Evolutionary conservation across 1,139 yeast species (phyloP).

Genomic region (Debaryomyces subglobosus): DNA sequence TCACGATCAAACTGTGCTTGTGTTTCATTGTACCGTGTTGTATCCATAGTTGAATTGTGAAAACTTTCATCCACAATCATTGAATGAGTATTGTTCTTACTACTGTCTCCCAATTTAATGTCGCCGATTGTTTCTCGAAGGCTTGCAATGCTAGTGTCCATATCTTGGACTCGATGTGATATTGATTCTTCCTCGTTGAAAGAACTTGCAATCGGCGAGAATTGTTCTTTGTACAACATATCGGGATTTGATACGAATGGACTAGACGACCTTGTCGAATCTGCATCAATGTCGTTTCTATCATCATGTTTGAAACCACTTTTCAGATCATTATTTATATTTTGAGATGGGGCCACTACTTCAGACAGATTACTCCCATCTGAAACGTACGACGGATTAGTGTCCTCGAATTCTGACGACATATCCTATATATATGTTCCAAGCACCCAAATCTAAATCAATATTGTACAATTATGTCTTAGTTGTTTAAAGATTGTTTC

Average conservation of each 20-base stretch:
- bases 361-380: not conserved
- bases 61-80: conserved; percentile 1
- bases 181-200: not conserved
- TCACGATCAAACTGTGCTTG: conserved; percentile 36
- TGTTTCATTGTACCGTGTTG: conserved; percentile 30
- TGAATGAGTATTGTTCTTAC: not conserved
- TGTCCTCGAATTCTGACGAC: conserved; percentile 6
- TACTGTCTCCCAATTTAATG: conserved; percentile 13
- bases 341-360: not conserved
- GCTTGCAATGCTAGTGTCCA: conserved; percentile 28
- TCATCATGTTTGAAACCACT: conserved; percentile 4
- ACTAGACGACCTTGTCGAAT: conserved; percentile 24
- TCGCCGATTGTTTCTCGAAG: conserved; percentile 26
- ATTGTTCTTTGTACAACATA: not conserved
- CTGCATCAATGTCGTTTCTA: conserved; percentile 3
- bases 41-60: conserved; percentile 20
- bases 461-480: not conserved
- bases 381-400: not conserved
- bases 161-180: conserved; percentile 10
- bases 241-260: conserved; percentile 36
- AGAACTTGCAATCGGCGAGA: not conserved
- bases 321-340: not conserved
- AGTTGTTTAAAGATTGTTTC: not conserved
- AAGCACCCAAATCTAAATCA: not conserved
- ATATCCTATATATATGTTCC: not conserved